Percentiles rank a stretch among this genome's conserved stretches.
Evolutionary conservation across 1,284 basidiomycete genomes (phyloP).

Genomic region (Somion occarium): DNA sequence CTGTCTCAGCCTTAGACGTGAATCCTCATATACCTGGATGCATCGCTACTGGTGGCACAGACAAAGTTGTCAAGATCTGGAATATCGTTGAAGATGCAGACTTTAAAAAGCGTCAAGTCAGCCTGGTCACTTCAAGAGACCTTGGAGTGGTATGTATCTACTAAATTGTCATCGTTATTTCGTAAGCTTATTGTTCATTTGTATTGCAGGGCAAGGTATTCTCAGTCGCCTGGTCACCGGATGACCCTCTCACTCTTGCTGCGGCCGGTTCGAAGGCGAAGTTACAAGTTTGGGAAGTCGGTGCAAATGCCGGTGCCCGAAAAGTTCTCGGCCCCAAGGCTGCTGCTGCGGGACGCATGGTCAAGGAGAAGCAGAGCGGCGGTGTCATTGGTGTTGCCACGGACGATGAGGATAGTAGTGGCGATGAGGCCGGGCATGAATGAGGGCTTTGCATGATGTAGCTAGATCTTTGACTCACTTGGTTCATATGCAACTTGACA

Average conservation of each 20-base stretch:
- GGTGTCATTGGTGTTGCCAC: constrained; percentile 68
- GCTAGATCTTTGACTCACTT: no score
- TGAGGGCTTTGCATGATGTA: no score
- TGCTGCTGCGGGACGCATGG: constrained; percentile 57
- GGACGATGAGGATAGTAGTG: constrained; percentile 67
- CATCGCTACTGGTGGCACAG: constrained; percentile 89
- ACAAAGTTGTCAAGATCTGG: constrained; percentile 95
- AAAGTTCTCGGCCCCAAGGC: constrained; percentile 78
- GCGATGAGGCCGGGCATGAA: constrained; percentile 26
- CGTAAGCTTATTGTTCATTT: background rate
- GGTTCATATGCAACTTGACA: no score
- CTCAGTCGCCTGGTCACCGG: constrained; percentile 85
- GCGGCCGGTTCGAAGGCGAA: constrained; percentile 92
- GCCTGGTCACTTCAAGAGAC: constrained; percentile 85
- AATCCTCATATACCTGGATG: constrained; percentile 91
- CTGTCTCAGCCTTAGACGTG: constrained; percentile 87
- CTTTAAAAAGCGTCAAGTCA: constrained; percentile 72
- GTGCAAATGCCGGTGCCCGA: constrained; percentile 70
- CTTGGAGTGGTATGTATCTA: constrained; percentile 78
- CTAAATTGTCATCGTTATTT: background rate
- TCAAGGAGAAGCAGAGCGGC: constrained; percentile 62
- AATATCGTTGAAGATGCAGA: constrained; percentile 72
- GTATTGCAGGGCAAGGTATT: constrained; percentile 97
- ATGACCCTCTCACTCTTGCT: constrained; percentile 91
- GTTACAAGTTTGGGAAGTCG: constrained; percentile 93